Base-by-base conservation (phyloP, 129 eudicot species). In the Rutidosis leptorrhynchoides region DNA sequence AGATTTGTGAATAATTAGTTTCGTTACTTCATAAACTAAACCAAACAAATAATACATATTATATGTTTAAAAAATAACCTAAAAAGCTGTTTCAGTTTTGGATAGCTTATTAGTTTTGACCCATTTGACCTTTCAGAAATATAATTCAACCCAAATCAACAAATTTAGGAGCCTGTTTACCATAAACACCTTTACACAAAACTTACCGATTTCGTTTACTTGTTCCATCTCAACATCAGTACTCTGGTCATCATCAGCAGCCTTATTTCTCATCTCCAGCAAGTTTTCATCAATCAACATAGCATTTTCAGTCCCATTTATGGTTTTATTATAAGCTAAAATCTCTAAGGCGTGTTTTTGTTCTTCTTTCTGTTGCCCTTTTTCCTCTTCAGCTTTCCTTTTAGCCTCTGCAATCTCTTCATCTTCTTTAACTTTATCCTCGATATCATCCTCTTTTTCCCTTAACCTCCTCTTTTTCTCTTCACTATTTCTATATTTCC, bases 381-480 rank as follows among this genome's bases (percentile, higher is more conserved):
- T 63, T 73, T 73, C 84, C 62, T 89, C 95, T 56, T 88, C 96
- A 8, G 80, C 90, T 68, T 78, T 82, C 73, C 58, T 77, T 78
- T 86, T 89, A 61, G 85, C 88, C 81, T 94, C 97, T 0, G 83
- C 96, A 72, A 83, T 79, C 43, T 94, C 97, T 76, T 84, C 99
- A 63, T 86, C 92, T 76, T 94, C 99, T 84, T 77, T 94, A 20
- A 83, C 21, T 59, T 88, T 79, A 69, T 94, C 97, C 19, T 86
- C 95, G 68, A 82, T 29, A 62, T 94, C 99, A 14, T 94, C 99
- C 68, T 94, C 95, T 73, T 79, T 89, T 75, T 94, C 99, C 83
- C 95, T 80, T 58, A 76, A 75, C 69, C 97, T 81, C 77, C 94
- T 75, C 75, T 79, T 94, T 55, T 89, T 95, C 58, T 87, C 97